Evolutionary conservation across 768 basidiomycete species (phyloP), one percentile per base, ranked within the genome.

Genomic region (Pleurotus citrinopileatus): DNA sequence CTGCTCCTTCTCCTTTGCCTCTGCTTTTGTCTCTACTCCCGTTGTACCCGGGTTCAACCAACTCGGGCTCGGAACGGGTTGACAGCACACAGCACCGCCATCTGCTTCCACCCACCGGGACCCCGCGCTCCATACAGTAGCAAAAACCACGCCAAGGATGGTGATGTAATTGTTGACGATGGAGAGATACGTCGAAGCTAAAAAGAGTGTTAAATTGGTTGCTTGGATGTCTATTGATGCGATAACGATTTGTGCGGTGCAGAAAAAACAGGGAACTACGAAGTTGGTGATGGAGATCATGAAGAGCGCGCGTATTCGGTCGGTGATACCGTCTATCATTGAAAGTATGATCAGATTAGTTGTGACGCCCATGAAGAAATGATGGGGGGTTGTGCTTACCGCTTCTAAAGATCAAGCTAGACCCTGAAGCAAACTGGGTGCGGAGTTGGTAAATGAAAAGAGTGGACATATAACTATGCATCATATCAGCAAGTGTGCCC

Each of bases 111-210:
- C 28, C 52, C 52, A 53, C 2, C n/a, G 26, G 3, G 52, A 53
- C 8, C 60, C 56, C 28, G 57, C 58, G 1, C 65, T 62, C 70
- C 70, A 72, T 9, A 72, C 59, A 0, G 71, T 72, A 4, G 71
- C 70, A 32, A 72, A 69, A 22, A 71, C 65, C 13, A 73, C 64
- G 2, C 71, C 70, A 19, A 73, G 63, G 29, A 73, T 70, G n/a
- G 64, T 61, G 12, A 70, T 57, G 50, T 67, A 68, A n/a, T 56
- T 55, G 40, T 67, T 65, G 32, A 64, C 60, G 26, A 63, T 59
- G 42, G 61, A 58, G 12, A 66, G 55, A 25, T 66, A 64, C 29
- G 52, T 43, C 3, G 60, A 57, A 15, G 63, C 64, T 26, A 65
- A 56, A 51, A 63, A 65, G 40, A 60, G 53, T 5, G 58, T 53